A percentile compares a stretch with the other conserved stretches of the same genome.
These are phyloP conservation scores for Sclerotinia borealis DNA, from an alignment of 2,329 filamentous ascomycete genomes.

Conservation along the genomic window DNA sequence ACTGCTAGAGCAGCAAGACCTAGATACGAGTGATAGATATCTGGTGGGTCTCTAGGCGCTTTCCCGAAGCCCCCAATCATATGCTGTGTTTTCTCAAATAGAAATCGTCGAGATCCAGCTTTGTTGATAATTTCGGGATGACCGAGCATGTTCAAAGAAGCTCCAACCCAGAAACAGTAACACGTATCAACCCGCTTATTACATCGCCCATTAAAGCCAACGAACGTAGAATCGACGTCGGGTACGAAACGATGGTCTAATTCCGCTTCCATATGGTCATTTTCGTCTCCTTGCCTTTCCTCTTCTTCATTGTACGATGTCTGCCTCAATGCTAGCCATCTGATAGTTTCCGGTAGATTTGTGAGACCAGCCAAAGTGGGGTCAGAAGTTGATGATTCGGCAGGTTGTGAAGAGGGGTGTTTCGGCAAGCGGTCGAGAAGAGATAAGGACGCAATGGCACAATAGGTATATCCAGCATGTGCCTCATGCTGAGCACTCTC, in stretches of 20 bases:
- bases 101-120: slow-evolving; percentile 62
- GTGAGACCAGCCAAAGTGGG: slow-evolving; percentile 33
- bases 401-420: slow-evolving; percentile 5
- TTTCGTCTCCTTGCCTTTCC: slow-evolving; percentile 33
- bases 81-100: slow-evolving; percentile 83
- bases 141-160: slow-evolving; percentile 55
- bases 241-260: slow-evolving; percentile 1
- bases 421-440: slow-evolving; percentile 47
- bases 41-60: slow-evolving; percentile 58
- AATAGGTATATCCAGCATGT: slow-evolving; percentile 80
- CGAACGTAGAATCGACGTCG: slow-evolving; percentile 33
- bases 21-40: slow-evolving; percentile 84
- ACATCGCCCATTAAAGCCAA: slow-evolving; percentile 82
- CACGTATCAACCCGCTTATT: slow-evolving; percentile 95
- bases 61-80: slow-evolving; percentile 79
- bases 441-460: slow-evolving; percentile 70
- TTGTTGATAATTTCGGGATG: slow-evolving; percentile 51
- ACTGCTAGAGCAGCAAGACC: slow-evolving; percentile 75
- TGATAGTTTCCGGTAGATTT: slow-evolving; percentile 33
- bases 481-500: slow-evolving; percentile 32
- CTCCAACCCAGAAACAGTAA: slow-evolving; percentile 88
- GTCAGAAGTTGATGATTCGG: slow-evolving; percentile 15
- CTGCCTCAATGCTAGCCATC: slow-evolving; percentile 60
- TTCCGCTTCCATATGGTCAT: slow-evolving; percentile 13
- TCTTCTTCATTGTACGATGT: slow-evolving; percentile 50